Conservation (phyloP, 2,329 filamentous ascomycete genomes). For the Clonostachys solani region DNA sequence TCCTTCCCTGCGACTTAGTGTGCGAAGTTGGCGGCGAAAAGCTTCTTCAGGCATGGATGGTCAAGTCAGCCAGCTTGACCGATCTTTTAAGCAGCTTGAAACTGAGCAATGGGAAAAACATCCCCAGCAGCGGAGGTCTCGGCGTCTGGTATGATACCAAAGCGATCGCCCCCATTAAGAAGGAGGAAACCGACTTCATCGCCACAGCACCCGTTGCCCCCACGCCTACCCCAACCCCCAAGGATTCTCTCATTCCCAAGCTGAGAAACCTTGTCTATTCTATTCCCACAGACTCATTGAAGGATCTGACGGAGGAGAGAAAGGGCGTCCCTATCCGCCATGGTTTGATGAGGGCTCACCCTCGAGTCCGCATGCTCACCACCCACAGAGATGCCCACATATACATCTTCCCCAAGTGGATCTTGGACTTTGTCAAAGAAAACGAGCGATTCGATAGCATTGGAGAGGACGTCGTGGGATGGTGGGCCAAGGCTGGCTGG, state of each 20-base stretch:
- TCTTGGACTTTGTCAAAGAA: conserved; percentile 74
- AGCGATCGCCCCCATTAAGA: conserved; percentile 70
- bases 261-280: conserved; percentile 80
- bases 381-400: conserved; percentile 89
- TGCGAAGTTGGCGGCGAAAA: conserved; percentile 83
- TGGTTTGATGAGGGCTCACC: conserved; percentile 69
- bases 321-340: conserved; percentile 72
- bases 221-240: conserved; percentile 36
- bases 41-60: conserved; percentile 89
- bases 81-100: conserved; percentile 48
- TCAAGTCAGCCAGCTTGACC: conserved; percentile 67
- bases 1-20: conserved; percentile 89
- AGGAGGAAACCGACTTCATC: conserved; percentile 90
- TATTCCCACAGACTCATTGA: conserved; percentile 84
- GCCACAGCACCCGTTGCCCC: conserved; percentile 66
- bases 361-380: conserved; percentile 74
- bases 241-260: conserved; percentile 60
- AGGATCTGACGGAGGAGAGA: conserved; percentile 74
- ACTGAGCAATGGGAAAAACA: conserved; percentile 29
- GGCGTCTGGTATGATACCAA: conserved; percentile 91
- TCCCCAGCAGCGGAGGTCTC: conserved; percentile 67
- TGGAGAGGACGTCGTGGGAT: conserved; percentile 86
- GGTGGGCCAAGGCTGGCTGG: conserved; percentile 95
- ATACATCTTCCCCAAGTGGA: conserved; percentile 91
- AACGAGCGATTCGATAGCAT: conserved; percentile 85